Base-by-base conservation (phyloP, 1,284 basidiomycete genomes). In the Leucoagaricus sp. region DNA sequence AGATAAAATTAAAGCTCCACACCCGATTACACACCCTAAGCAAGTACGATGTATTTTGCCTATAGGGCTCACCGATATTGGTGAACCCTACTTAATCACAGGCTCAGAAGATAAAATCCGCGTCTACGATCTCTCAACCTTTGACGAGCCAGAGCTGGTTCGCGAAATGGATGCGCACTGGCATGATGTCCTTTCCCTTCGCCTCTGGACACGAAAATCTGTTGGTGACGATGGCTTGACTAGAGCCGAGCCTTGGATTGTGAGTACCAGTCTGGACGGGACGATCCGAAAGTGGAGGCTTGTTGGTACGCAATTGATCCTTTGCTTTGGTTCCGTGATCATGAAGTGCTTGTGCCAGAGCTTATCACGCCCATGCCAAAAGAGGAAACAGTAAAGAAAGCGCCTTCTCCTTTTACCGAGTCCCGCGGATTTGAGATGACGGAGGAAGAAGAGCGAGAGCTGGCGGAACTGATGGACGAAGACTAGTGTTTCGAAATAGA, bases 221-320 rank as follows among this genome's bases (percentile, higher is more conserved):
- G 68, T 72, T 15, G 74, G 75, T 3, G 71, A 74, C 19, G 77
- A 79, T 60, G 76, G 77, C 4, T 71, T 69, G 49, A 79, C 72
- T 17, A 72, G 72, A 45, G 70, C 83, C 3, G 86, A 91, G 65
- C 82, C 86, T 6, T 94, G 90, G 89, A 78, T 95, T 41, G 72
- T 97, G 38, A 94, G 87, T 54, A 82, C 86, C 0, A 87, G 92
- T 67, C 71, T 98, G 53, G 95, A 98, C 69, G 84, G 86, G 29
- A 96, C 94, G 6, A 75, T 97, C 38, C 76, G 94, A 60, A 84
- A 84, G 64, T 97, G 94, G 93, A 82, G 77, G 64, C 70, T 95
- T 28, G 72, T 74, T 62, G 91, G 92, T 91, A 63, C 56, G 83
- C 70, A 21, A 48, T 46, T 19, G 25, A 15, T 55, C 52, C 10